Base-by-base conservation (phyloP, 2,329 filamentous ascomycete genomes). In the Penicillium sp. region DNA sequence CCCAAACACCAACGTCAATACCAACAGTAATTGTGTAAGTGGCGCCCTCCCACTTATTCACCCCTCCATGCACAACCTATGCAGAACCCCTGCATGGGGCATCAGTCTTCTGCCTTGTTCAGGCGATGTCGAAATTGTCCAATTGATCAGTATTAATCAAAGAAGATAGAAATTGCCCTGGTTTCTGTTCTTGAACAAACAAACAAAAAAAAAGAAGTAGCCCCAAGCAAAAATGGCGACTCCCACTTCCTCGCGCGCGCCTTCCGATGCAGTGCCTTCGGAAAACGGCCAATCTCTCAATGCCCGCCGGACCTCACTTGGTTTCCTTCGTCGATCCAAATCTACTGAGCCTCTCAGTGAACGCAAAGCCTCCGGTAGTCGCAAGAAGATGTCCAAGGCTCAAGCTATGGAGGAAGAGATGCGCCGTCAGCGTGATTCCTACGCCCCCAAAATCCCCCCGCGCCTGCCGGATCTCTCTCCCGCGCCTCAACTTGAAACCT, bases 261-360 rank as follows among this genome's bases (percentile, higher is more conserved):
- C 64, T 71, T 60, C 65, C 68, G 60, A 62, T 48, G 58, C 46
- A 16, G 39, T 49, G 47, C 47, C 70, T 45, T 65, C 68, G 40
- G 74, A 76, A 54, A 75, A 72, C 57, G 61, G 62, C 34, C 67
- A 69, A 51, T 52, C 55, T 3, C 51, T 54, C 54, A 68, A 54
- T 36, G 54, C 47, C 6, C 78, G 79, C 63, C 77, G 79, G 56
- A 76, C 80, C 39, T 81, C 79, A 48, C 74, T 84, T 54, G 81
- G 80, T 26, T 82, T 90, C 68, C 81, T 89, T 59, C 82, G 86
- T 73, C 84, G 87, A 64, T 83, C 83, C 70, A 89, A 89, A 70
- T 89, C 86, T 54, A 83, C 82, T 56, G 86, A 90, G 57, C 73
- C 69, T 61, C 71, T 89, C 54, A 81, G 80, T 63, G 84, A 83